These are phyloP conservation scores for Colletotrichum coccodes DNA, from an alignment of 2,329 filamentous ascomycete species.

Conservation along the genomic window DNA sequence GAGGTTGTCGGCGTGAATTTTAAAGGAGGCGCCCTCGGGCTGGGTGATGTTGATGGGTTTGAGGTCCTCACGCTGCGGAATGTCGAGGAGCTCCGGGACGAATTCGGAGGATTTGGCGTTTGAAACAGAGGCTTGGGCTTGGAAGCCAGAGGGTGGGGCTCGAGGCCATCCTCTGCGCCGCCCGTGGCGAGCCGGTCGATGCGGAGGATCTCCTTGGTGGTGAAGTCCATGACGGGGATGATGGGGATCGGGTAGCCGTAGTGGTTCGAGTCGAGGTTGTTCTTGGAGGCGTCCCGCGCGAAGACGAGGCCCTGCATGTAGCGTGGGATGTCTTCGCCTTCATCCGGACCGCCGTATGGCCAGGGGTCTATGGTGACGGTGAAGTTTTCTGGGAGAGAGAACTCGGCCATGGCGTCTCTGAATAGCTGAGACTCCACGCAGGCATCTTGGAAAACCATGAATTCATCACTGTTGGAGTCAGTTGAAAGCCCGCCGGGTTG, in stretches of 20 bases:
- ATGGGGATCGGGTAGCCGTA: constrained; percentile 71
- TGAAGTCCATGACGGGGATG: constrained; percentile 67
- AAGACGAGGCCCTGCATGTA: constrained; percentile 63
- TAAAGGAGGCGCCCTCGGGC: constrained; percentile 74
- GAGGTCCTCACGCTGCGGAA: constrained; percentile 59
- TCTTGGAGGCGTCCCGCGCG: constrained; percentile 51
- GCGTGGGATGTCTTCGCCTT: constrained; percentile 50
- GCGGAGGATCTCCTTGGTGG: constrained; percentile 63
- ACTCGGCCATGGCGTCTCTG: constrained; percentile 57
- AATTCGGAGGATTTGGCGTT: constrained; percentile 54
- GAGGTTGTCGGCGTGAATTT: constrained; percentile 58
- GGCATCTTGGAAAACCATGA: constrained; percentile 49
- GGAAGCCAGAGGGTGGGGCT: constrained; percentile 43
- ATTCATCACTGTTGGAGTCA: constrained; percentile 46
- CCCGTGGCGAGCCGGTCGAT: constrained; percentile 66
- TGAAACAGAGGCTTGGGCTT: constrained; percentile 57
- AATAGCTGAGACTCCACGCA: constrained; percentile 56
- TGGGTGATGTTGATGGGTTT: constrained; percentile 81
- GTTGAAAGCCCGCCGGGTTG: no score
- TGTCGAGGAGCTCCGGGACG: constrained; percentile 60
- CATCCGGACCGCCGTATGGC: constrained; percentile 69
- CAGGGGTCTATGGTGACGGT: constrained; percentile 63
- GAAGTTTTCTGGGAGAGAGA: constrained; percentile 56
- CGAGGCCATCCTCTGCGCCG: constrained; percentile 56
- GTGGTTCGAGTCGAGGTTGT: constrained; percentile 67